phyloP scores from a whole-genome alignment of 768 basidiomycete genomes.

The Lyophyllum atratum region DNA sequence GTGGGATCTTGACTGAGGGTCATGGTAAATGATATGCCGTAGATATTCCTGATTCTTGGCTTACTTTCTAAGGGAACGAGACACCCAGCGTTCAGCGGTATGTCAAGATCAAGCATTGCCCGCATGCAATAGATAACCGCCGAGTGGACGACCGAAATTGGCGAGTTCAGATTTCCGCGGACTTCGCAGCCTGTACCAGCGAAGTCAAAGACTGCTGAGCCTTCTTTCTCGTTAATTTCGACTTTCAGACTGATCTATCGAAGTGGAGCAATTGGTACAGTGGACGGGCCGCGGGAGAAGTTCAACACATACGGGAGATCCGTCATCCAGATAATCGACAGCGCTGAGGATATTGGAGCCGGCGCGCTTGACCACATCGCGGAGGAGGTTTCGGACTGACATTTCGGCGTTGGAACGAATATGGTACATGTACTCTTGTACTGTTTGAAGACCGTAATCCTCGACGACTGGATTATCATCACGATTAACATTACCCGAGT shows the following conservation, averaged over 20 bases:
- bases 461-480: conserved; percentile 59
- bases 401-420: conserved; percentile 88
- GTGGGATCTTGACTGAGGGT: conserved; percentile 72
- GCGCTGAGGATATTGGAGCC: conserved; percentile 69
- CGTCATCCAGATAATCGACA: conserved; percentile 86
- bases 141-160: conserved; percentile 84
- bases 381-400: conserved; percentile 82
- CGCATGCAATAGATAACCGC: conserved; percentile 91
- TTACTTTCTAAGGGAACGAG: conserved; percentile 81
- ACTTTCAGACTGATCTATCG: conserved; percentile 72
- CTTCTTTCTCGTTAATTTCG: conserved; percentile 70
- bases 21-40: not conserved
- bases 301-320: conserved; percentile 65
- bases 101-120: conserved; percentile 81
- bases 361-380: conserved; percentile 68
- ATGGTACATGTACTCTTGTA: conserved; percentile 93
- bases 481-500: conserved; percentile 9
- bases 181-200: conserved; percentile 82
- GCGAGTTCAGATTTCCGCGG: conserved; percentile 82
- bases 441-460: conserved; percentile 83
- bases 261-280: not conserved
- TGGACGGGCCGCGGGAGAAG: not conserved
- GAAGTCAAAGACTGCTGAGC: conserved; percentile 87
- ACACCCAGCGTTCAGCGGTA: conserved; percentile 94
- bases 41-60: conserved; percentile 21